Conservation (phyloP, 495 filamentous ascomycete genomes). For the Hypoxylon rickii region DNA sequence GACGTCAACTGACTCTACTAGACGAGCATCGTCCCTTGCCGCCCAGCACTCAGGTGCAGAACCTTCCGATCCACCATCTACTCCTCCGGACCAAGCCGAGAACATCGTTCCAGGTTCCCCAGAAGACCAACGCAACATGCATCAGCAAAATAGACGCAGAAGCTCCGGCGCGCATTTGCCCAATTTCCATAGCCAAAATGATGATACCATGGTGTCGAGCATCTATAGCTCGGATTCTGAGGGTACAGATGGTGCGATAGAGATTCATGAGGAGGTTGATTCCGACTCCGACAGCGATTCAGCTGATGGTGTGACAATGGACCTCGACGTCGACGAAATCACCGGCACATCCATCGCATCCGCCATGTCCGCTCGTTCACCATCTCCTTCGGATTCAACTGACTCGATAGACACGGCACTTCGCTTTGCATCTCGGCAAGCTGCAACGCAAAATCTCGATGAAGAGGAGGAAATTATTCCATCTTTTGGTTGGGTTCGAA, state of each 20-base stretch:
- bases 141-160: conserved; percentile 67
- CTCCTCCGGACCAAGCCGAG: conserved; percentile 64
- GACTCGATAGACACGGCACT: conserved; percentile 74
- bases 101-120: conserved; percentile 68
- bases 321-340: conserved; percentile 68
- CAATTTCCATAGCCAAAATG: conserved; percentile 65
- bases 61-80: conserved; percentile 65
- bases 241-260: conserved; percentile 62
- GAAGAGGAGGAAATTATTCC: conserved; percentile 83
- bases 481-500: conserved; percentile 54
- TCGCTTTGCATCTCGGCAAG: conserved; percentile 72
- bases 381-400: conserved; percentile 59
- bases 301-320: conserved; percentile 77
- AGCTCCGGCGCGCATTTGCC: conserved; percentile 66
- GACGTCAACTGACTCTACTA: conserved; percentile 76
- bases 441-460: conserved; percentile 72
- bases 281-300: conserved; percentile 57
- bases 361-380: conserved; percentile 59
- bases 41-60: conserved; percentile 53
- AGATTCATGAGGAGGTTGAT: conserved; percentile 58
- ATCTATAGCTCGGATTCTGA: conserved; percentile 73
- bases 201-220: conserved; percentile 73
- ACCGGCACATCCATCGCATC: conserved; percentile 68
- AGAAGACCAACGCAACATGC: conserved; percentile 68
- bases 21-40: conserved; percentile 66